Percentiles rank a stretch among this genome's conserved stretches.
Conservation (phyloP, 768 basidiomycete genomes). For the Lactarius hengduanensis region DNA sequence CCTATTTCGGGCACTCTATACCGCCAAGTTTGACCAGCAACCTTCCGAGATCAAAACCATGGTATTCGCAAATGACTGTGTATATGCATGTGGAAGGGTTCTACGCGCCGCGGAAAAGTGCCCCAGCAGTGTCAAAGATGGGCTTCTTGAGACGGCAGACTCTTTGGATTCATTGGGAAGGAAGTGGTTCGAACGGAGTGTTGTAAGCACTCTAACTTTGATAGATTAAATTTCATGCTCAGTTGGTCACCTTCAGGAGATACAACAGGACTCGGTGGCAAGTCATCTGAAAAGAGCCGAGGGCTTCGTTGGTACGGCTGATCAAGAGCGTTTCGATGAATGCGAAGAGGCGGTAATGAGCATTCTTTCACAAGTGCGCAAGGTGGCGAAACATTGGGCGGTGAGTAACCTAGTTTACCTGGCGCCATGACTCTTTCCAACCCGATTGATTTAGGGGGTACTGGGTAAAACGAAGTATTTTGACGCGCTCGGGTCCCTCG, state of each 20-base stretch:
- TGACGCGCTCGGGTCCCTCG: constrained; percentile 64
- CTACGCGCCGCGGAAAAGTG: constrained; percentile 33
- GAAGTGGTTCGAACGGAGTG: constrained; percentile 66
- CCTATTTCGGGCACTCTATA: constrained; percentile 76
- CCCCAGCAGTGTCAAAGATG: constrained; percentile 40
- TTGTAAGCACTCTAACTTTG: constrained; percentile 49
- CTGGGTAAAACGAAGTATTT: constrained; percentile 74
- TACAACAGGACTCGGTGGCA: constrained; percentile 46
- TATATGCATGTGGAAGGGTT: constrained; percentile 49
- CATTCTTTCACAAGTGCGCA: constrained; percentile 61
- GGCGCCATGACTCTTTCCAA: not conserved
- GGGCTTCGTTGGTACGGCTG: constrained; percentile 66
- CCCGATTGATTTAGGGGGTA: constrained; percentile 47
- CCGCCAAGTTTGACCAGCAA: constrained; percentile 52
- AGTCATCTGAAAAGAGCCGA: constrained; percentile 52
- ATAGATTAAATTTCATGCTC: not conserved
- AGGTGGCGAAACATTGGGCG: constrained; percentile 66
- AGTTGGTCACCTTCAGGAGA: constrained; percentile 40
- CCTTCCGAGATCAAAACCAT: constrained; percentile 53
- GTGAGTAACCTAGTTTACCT: constrained; percentile 42
- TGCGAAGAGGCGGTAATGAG: constrained; percentile 68
- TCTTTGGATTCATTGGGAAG: constrained; percentile 57
- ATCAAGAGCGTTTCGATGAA: constrained; percentile 73
- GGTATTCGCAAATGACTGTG: constrained; percentile 80
- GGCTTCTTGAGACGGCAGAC: constrained; percentile 50